Conservation (phyloP, 2,329 filamentous ascomycete species). For the Ophiobolus disseminans region DNA sequence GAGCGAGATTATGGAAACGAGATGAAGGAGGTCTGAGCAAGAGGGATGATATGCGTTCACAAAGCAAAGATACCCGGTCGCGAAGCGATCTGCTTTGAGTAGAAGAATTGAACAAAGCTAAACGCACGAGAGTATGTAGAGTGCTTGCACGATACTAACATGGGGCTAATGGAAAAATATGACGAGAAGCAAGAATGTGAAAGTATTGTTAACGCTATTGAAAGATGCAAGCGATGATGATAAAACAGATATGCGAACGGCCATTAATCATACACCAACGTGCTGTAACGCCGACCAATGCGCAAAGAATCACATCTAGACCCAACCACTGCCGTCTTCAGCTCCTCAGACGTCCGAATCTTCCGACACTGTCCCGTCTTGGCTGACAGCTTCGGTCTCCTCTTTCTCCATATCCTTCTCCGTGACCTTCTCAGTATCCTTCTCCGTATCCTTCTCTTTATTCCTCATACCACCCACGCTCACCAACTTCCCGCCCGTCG, state of each 20-base stretch:
- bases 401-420: background rate
- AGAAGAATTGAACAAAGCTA: too few relatives aligned
- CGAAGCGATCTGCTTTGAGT: background rate
- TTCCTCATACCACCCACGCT: background rate
- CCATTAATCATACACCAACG: too few relatives aligned
- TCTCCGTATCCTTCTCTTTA: background rate
- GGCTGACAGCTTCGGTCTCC: background rate
- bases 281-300: too few relatives aligned
- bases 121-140: background rate
- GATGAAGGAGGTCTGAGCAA: background rate
- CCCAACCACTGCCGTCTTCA: too few relatives aligned
- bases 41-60: background rate
- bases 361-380: too few relatives aligned
- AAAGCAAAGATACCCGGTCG: background rate
- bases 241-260: too few relatives aligned
- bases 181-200: too few relatives aligned
- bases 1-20: constrained; percentile 44
- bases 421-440: too few relatives aligned
- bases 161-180: background rate
- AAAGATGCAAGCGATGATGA: too few relatives aligned
- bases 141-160: background rate
- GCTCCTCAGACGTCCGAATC: too few relatives aligned
- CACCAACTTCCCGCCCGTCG: background rate
- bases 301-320: too few relatives aligned
- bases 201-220: too few relatives aligned